Base-by-base conservation (phyloP, 352 stramenopile species). In the Peronosclerospora sorghi region DNA sequence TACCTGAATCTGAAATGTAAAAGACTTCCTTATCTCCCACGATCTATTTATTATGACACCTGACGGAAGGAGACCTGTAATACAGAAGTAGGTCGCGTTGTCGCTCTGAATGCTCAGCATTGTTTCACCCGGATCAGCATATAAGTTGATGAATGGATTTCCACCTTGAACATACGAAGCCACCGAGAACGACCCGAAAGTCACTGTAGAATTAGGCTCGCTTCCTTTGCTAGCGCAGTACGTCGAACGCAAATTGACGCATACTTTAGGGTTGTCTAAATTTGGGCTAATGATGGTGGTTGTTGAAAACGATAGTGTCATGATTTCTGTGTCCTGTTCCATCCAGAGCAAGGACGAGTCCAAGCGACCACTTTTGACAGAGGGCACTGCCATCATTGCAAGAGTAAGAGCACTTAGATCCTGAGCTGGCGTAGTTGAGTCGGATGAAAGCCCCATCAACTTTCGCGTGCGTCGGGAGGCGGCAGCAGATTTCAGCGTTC, bases 301-400 rank as follows among this genome's bases (percentile, higher is more conserved):
- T 7, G 75, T 86, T 17, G 73, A 70, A 42, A 90, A 86, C 8
- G 77, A 90, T 14, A 90, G n/a, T 40, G 78, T 79, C 19, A 79
- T 51, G 17, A 76, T 65, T 14, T 71, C 58, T 4, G 67, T 72
- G 45, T 88, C 65, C 24, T 72, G 58, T 44, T 87, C 73, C 19
- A 90, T 61, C 77, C 77, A 90, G 2, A 90, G 15, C 20, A 90
- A 51, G 20, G 77, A 90, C 10, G 77, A 83, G 46, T 87, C 63
- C 26, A 88, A 45, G 0, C 59, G 53, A 1, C 69, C 73, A 17
- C 44, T 41, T 35, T 57, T 41, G 36, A 74, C 65, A 37, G 42
- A 21, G 0, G 76, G 68, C 18, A 79, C 45, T 9, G 62, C 48
- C 73, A 86, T 85, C 0, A 68, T 73, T 7, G 72, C 72, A 3